These are phyloP conservation scores for Boletellus ananiceps DNA, from an alignment of 768 basidiomycete species.

Conservation along the genomic window DNA sequence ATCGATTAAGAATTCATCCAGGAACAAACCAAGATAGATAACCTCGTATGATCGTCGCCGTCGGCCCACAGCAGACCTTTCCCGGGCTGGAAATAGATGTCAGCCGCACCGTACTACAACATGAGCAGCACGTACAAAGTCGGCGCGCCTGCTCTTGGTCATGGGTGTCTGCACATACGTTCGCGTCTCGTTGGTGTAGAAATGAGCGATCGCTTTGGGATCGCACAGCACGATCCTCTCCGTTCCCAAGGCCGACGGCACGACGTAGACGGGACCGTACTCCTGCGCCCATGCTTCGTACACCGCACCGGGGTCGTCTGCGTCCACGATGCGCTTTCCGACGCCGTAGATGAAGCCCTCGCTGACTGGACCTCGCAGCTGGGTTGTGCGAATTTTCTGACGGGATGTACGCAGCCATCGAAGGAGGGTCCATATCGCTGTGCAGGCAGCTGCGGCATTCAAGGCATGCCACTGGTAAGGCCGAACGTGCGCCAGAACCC, in stretches of 20 bases:
- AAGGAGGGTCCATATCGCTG: conserved; percentile 6
- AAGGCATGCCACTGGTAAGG: background rate
- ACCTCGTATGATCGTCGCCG: conserved; percentile 47
- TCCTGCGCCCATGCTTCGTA: conserved; percentile 23
- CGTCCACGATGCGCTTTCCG: background rate
- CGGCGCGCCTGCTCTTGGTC: conserved; percentile 29
- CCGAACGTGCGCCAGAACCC: background rate
- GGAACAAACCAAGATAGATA: background rate
- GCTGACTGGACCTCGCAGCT: conserved; percentile 17
- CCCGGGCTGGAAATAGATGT: conserved; percentile 14
- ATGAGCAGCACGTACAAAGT: background rate
- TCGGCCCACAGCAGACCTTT: conserved; percentile 30
- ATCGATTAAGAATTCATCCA: background rate
- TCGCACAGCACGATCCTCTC: conserved; percentile 30
- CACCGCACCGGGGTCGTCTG: background rate
- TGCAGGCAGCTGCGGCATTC: background rate
- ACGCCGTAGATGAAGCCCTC: conserved; percentile 18
- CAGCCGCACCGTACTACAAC: background rate
- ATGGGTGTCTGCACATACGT: conserved; percentile 41
- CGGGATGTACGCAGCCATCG: background rate
- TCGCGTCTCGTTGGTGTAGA: conserved; percentile 11
- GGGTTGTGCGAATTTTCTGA: conserved; percentile 7
- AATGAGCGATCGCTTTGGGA: conserved; percentile 33
- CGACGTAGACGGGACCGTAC: conserved; percentile 15
- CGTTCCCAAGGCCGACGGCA: conserved; percentile 13